Conservation (phyloP, 495 filamentous ascomycete genomes). For the Penicillium paxilli region DNA sequence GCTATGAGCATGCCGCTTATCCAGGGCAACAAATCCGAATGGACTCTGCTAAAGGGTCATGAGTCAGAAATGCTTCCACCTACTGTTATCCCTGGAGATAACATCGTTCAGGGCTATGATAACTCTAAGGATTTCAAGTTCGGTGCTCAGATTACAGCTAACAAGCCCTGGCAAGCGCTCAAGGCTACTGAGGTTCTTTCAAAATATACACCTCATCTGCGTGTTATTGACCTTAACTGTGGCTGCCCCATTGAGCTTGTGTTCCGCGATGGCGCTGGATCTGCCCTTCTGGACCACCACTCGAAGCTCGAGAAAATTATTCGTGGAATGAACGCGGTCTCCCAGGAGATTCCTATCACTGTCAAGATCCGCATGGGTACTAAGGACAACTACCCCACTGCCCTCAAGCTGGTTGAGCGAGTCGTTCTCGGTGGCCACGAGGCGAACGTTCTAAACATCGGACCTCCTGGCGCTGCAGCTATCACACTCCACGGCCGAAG, state of each 20-base stretch:
- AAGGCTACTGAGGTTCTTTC: conserved; percentile 84
- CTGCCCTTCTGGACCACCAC: conserved; percentile 84
- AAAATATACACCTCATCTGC: conserved; percentile 71
- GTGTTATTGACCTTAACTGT: conserved; percentile 92
- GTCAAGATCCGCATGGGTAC: conserved; percentile 95
- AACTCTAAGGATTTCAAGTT: conserved; percentile 82
- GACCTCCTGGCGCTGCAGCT: conserved; percentile 79
- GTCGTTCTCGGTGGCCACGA: conserved; percentile 76
- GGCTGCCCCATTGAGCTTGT: conserved; percentile 96
- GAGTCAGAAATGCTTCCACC: conserved; percentile 74
- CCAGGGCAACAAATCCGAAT: conserved; percentile 89
- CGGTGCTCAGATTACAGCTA: conserved; percentile 87
- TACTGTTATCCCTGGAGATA: conserved; percentile 40
- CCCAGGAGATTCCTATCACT: conserved; percentile 82
- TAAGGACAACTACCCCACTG: conserved; percentile 73
- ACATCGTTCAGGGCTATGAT: conserved; percentile 70
- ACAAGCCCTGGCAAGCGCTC: conserved; percentile 81
- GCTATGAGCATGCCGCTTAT: conserved; percentile 87
- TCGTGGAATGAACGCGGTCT: conserved; percentile 91
- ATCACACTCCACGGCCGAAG: conserved; percentile 93
- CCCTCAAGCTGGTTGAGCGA: conserved; percentile 77
- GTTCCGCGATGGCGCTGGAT: conserved; percentile 81
- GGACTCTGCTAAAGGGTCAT: conserved; percentile 91
- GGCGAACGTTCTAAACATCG: conserved; percentile 54
- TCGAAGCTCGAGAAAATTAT: conserved; percentile 89